phyloP scores from a whole-genome alignment of 2,329 filamentous ascomycete genomes.

The Colletotrichum orchidophilum region DNA sequence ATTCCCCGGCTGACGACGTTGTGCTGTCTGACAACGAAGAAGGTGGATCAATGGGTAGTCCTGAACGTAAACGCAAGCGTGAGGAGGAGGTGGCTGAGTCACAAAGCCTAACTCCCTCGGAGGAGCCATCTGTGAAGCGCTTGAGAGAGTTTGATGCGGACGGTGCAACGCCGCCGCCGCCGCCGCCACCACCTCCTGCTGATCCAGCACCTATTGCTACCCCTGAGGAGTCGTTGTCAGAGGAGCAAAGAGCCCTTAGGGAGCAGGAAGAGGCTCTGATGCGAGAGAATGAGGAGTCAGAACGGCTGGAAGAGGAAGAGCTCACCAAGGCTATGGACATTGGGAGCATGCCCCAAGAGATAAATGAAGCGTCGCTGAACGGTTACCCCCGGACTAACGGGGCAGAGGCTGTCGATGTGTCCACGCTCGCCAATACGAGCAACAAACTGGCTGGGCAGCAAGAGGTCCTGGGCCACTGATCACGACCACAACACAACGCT shows the following conservation, averaged over 20 bases:
- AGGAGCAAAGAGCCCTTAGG: slow-evolving; percentile 55
- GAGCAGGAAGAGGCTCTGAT: slow-evolving; percentile 61
- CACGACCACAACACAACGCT: neutral
- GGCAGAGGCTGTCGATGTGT: neutral
- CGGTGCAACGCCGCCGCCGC: slow-evolving; percentile 55
- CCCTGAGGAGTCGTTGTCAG: slow-evolving; percentile 47
- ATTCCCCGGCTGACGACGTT: slow-evolving; percentile 46
- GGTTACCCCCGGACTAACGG: slow-evolving; percentile 16
- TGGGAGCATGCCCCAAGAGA: neutral
- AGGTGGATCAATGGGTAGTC: slow-evolving; percentile 54
- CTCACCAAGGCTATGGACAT: slow-evolving; percentile 13
- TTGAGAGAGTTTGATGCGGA: slow-evolving; percentile 56
- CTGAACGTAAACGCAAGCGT: slow-evolving; percentile 73
- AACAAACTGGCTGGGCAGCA: slow-evolving; percentile 17
- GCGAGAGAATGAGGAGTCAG: slow-evolving; percentile 64
- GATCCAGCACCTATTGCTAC: slow-evolving; percentile 44
- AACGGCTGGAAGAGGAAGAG: slow-evolving; percentile 53
- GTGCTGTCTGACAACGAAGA: slow-evolving; percentile 56
- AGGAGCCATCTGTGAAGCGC: slow-evolving; percentile 65
- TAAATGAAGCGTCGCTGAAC: neutral
- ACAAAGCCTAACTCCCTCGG: slow-evolving; percentile 59
- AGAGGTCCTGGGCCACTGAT: slow-evolving; percentile 36
- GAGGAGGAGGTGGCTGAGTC: slow-evolving; percentile 55
- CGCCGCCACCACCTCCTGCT: slow-evolving; percentile 52
- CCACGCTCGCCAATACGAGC: slow-evolving; percentile 5